Evolutionary conservation across 768 basidiomycete genomes (phyloP).

Genomic region (Mycena maculata): DNA sequence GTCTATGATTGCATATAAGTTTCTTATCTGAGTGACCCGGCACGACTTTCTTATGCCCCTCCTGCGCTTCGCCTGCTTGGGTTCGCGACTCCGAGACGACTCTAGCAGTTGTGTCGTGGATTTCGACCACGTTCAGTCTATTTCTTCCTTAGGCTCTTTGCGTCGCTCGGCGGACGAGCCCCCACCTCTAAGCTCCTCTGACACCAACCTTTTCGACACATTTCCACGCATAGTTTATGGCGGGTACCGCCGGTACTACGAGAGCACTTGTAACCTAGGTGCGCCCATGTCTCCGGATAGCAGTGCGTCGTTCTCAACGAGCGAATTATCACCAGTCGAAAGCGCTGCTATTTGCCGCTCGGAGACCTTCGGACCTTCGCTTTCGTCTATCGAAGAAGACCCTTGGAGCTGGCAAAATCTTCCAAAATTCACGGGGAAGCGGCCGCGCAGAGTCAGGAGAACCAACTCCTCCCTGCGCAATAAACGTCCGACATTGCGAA

Average conservation of each 20-base stretch:
- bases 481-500: slow-evolving; percentile 23
- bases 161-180: slow-evolving; percentile 16
- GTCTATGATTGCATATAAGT: slow-evolving; percentile 13
- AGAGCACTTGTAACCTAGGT: neutral
- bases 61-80: slow-evolving; percentile 7
- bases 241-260: slow-evolving; percentile 31
- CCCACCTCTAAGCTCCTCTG: slow-evolving; percentile 10
- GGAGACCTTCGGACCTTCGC: slow-evolving; percentile 1
- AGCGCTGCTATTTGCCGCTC: neutral
- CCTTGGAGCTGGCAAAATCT: slow-evolving; percentile 29
- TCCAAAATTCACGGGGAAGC: slow-evolving; percentile 24
- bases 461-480: slow-evolving; percentile 14
- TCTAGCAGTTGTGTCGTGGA: slow-evolving; percentile 15
- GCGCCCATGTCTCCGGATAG: no score
- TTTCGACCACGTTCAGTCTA: neutral
- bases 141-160: no score
- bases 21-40: slow-evolving; percentile 4
- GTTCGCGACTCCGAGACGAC: neutral
- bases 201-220: slow-evolving; percentile 29
- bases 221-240: slow-evolving; percentile 32
- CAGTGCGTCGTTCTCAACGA: no score
- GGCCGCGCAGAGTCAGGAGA: neutral
- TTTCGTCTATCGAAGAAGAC: slow-evolving; percentile 25
- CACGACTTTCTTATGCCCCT: slow-evolving; percentile 5
- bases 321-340: neutral